Evolutionary conservation across 1,139 yeast species (phyloP).

Genomic region (Geotrichum candidum): DNA sequence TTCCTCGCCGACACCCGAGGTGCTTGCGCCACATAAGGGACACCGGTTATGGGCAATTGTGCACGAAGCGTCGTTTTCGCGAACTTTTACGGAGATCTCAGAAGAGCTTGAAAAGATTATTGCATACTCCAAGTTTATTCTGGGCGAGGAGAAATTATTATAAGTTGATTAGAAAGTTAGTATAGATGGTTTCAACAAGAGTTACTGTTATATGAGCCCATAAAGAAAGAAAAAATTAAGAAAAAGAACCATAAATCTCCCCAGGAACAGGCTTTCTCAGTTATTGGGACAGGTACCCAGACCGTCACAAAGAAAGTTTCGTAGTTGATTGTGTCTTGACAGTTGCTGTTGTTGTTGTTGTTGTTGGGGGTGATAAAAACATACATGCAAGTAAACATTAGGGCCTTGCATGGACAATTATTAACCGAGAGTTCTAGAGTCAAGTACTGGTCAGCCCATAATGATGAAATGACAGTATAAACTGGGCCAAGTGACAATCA

Average conservation of each 20-base stretch:
- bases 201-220: neutral
- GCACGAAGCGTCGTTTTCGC: conserved; percentile 46
- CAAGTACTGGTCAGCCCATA: too few relatives aligned
- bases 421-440: too few relatives aligned
- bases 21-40: neutral
- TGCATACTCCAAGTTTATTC: conserved; percentile 37
- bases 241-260: too few relatives aligned
- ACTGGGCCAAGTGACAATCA: too few relatives aligned
- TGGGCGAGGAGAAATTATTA: conserved; percentile 41
- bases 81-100: conserved; percentile 44
- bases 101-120: conserved; percentile 40
- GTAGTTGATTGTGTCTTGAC: too few relatives aligned
- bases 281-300: too few relatives aligned
- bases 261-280: neutral
- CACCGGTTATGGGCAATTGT: conserved; percentile 41
- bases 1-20: neutral
- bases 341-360: too few relatives aligned
- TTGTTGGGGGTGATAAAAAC: too few relatives aligned
- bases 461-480: too few relatives aligned
- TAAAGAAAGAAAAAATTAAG: neutral
- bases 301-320: too few relatives aligned
- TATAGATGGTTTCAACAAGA: neutral
- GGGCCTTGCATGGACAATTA: too few relatives aligned
- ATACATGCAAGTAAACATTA: too few relatives aligned
- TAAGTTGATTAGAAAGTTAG: neutral